A percentile compares a stretch with the other conserved stretches of the same genome.
Conservation (phyloP, 257 asterid species). For the Dorcoceras hygrometricum region DNA sequence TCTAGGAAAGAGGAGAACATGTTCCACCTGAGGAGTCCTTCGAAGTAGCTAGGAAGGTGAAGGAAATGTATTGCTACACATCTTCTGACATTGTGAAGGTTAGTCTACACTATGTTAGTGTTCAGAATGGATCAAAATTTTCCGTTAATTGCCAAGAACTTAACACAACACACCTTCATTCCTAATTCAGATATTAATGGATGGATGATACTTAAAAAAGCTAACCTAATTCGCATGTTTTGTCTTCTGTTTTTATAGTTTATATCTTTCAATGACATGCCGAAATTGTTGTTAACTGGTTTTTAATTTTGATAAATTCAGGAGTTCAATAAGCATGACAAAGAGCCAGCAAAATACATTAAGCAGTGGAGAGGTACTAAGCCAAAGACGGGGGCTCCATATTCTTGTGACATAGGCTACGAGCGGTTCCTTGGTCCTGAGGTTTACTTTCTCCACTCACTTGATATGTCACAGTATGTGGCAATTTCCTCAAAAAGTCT, state of each 20-base stretch:
- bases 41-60: constrained; percentile 86
- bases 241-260: not conserved
- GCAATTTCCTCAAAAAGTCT: not conserved
- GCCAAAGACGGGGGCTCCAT: constrained; percentile 96
- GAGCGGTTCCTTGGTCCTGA: constrained; percentile 99
- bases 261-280: constrained; percentile 9
- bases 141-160: constrained; percentile 8
- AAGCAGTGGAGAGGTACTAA: constrained; percentile 95
- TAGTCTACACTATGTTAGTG: constrained; percentile 21
- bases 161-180: constrained; percentile 14
- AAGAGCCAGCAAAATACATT: constrained; percentile 79
- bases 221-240: not conserved
- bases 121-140: constrained; percentile 19
- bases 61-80: constrained; percentile 93
- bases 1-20: constrained; percentile 96
- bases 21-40: constrained; percentile 92
- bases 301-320: constrained; percentile 36
- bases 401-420: constrained; percentile 91
- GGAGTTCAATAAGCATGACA: constrained; percentile 95
- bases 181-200: constrained; percentile 1
- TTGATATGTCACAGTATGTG: not conserved
- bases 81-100: constrained; percentile 98
- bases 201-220: not conserved
- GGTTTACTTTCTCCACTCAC: constrained; percentile 45
- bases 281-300: constrained; percentile 20